Conservation (phyloP, 306 rosid genomes). For the Acacia confusa region DNA sequence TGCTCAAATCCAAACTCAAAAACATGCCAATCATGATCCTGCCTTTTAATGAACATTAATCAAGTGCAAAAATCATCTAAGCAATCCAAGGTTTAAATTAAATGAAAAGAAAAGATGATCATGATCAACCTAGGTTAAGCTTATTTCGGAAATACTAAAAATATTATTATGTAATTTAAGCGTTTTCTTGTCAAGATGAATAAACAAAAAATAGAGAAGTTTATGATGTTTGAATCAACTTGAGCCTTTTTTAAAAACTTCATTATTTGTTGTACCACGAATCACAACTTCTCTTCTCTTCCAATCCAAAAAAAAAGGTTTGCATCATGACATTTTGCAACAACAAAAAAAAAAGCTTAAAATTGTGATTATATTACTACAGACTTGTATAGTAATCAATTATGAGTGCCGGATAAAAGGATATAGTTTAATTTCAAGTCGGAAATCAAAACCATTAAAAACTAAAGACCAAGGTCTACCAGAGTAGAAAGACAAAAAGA, state of each 20-base stretch:
- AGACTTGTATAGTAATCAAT: not conserved
- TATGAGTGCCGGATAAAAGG: not conserved
- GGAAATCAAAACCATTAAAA: not conserved
- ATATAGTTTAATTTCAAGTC: not conserved
- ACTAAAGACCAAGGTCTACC: no score
- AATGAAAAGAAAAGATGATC: not conserved
- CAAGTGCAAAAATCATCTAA: not conserved
- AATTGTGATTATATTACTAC: not conserved
- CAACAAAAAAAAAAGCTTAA: not conserved
- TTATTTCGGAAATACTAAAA: not conserved
- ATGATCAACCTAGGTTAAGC: not conserved
- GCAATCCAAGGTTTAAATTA: not conserved
- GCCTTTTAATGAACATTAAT: no score
- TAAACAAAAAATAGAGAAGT: not conserved
- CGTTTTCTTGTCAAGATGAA: not conserved
- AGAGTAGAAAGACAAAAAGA: no score
- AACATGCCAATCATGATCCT: not conserved
- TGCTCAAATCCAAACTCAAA: not conserved
- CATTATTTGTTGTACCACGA: not conserved
- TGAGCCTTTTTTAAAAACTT: not conserved
- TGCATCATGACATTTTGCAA: not conserved
- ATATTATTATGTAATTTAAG: not conserved
- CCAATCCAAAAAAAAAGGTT: not conserved
- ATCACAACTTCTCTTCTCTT: not conserved
- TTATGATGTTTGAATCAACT: not conserved